Evolutionary conservation across 2,329 filamentous ascomycete genomes (phyloP), one percentile per base, ranked within the genome.

Genomic region (Fusarium albosuccineum): DNA sequence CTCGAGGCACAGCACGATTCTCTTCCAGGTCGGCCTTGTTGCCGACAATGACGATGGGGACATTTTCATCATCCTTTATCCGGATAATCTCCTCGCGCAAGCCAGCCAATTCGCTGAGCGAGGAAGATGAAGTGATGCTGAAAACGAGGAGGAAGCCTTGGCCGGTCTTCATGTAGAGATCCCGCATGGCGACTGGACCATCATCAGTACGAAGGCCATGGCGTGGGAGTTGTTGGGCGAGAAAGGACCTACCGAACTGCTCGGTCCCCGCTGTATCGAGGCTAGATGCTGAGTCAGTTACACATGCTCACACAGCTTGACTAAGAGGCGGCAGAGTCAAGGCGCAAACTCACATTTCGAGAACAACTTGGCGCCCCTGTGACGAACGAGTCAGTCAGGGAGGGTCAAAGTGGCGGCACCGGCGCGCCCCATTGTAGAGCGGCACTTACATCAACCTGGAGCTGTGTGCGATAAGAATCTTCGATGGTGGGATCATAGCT

Each of bases 21-120:
- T 97, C 93, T 79, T 96, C 93, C 42, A 97, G 85, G 75, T 97
- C 93, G 62, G 91, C 92, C 80, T 97, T 97, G 84, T 97, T 97
- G 66, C 93, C 93, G 46, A 97, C 93, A 64, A 97, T 92, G 50
- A 97, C 93, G 76, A 97, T 92, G 22, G 92, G 92, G 5, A 95
- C 88, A 65, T 89, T 91, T 57, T 93, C 91, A 78, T 95, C 92
- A 77, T 94, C 92, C 81, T 97, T 97, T 80, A 97, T 95, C 62
- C 93, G 92, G 63, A 94, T 91, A 67, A 97, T 97, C 79, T 97
- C 93, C 74, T 97, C 93, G 51, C 93, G 91, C 41, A 97, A 85
- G 71, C 92, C 91, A 70, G 88, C 86, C 30, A 97, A 86, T 79
- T 97, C 93, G 71, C 89, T 87, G 40, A 97, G 85, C n/a, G 93